These are phyloP conservation scores for Suillus lakei DNA, from an alignment of 768 basidiomycete species.

Conservation along the genomic window DNA sequence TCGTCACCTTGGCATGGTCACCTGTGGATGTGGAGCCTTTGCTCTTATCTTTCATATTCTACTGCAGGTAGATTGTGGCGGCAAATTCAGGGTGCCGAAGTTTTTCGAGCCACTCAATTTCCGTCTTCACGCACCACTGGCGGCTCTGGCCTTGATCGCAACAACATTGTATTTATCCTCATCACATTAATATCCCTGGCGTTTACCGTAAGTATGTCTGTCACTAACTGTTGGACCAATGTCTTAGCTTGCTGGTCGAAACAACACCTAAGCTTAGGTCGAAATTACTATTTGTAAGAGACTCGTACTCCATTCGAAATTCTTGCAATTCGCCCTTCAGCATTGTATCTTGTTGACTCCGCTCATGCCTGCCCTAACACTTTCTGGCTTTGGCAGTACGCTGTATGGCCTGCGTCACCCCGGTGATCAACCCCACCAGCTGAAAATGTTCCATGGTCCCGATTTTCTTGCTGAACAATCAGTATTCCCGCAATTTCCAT, in stretches of 20 bases:
- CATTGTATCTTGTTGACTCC: background rate
- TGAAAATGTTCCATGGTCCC: constrained; percentile 57
- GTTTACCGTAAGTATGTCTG: background rate
- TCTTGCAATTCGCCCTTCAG: background rate
- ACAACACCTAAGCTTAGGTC: too few relatives aligned
- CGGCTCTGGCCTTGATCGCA: background rate
- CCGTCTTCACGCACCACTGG: background rate
- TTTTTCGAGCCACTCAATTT: too few relatives aligned
- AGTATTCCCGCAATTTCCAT: constrained; percentile 56
- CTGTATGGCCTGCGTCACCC: background rate
- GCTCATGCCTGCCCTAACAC: background rate
- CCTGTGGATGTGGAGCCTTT: too few relatives aligned
- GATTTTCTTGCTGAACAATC: constrained; percentile 50
- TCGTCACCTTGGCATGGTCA: too few relatives aligned
- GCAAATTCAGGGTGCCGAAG: too few relatives aligned
- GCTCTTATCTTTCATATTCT: too few relatives aligned
- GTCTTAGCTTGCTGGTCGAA: background rate
- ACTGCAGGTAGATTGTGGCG: too few relatives aligned
- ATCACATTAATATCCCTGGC: background rate
- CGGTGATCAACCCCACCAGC: constrained; percentile 51
- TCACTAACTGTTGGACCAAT: background rate
- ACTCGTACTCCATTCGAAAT: background rate
- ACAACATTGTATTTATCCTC: background rate
- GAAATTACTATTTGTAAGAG: background rate
- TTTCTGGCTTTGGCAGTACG: background rate